Conservation (phyloP, 441 rosid species). For the Omphalea diandra region DNA sequence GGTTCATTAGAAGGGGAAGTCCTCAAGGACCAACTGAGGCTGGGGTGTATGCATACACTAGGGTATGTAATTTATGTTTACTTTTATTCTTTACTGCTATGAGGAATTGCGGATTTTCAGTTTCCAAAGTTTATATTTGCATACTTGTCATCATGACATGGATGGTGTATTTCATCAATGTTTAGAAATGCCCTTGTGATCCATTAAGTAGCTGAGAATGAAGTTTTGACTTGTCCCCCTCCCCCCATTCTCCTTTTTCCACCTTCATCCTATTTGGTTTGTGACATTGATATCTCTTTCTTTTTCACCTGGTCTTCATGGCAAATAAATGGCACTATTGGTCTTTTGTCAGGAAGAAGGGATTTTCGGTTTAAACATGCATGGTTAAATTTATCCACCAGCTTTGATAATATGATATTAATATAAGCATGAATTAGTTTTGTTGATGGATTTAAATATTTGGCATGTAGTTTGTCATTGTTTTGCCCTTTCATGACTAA, state of each 20-base stretch:
- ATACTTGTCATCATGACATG: background rate
- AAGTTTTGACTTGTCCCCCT: background rate
- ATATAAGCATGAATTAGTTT: background rate
- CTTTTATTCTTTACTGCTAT: background rate
- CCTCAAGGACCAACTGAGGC: constrained; percentile 87
- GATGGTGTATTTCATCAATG: background rate
- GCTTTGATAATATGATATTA: background rate
- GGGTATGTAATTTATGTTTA: constrained; percentile 44
- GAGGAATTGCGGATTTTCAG: background rate
- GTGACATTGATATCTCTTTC: background rate
- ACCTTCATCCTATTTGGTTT: background rate
- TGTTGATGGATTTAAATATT: background rate
- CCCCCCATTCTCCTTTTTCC: background rate
- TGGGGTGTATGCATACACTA: constrained; percentile 95
- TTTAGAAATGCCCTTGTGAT: background rate
- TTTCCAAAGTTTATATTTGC: constrained; percentile 6
- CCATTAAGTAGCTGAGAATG: background rate
- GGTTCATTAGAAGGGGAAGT: constrained; percentile 87
- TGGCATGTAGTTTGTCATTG: background rate
- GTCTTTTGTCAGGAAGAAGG: no score
- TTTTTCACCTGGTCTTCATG: no score
- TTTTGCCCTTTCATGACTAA: background rate
- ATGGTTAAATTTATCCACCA: background rate
- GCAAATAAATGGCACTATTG: no score
- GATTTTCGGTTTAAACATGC: no score